A percentile compares a stretch with the other conserved stretches of the same genome.
phyloP scores from a whole-genome alignment of 1,139 yeast genomes.

The Sugiyamaella novakii region DNA sequence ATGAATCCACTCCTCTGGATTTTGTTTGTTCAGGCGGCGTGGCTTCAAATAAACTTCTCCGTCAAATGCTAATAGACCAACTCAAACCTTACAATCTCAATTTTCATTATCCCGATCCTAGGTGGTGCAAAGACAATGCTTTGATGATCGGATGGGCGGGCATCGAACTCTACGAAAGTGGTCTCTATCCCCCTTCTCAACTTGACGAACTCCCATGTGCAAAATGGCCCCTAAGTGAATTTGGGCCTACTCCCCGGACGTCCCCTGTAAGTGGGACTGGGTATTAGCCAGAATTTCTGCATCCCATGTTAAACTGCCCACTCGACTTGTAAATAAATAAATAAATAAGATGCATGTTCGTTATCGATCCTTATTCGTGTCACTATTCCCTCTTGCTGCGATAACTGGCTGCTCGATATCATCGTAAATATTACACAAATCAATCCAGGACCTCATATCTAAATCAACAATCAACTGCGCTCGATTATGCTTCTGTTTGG shows the following conservation, averaged over 20 bases:
- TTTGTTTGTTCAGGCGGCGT: slow-evolving; percentile 94
- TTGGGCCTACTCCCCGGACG: too few species aligned
- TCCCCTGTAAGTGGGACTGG: too few species aligned
- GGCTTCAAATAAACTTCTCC: slow-evolving; percentile 67
- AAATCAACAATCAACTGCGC: slow-evolving; percentile 70
- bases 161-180: slow-evolving; percentile 69
- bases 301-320: too few species aligned
- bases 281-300: too few species aligned
- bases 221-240: slow-evolving; percentile 27
- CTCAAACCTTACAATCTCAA: slow-evolving; percentile 25
- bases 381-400: slow-evolving; percentile 20
- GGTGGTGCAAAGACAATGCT: slow-evolving; percentile 91
- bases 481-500: neutral
- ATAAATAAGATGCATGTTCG: too few species aligned
- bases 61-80: slow-evolving; percentile 50
- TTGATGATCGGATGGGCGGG: slow-evolving; percentile 99
- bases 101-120: slow-evolving; percentile 67
- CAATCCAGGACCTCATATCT: slow-evolving; percentile 65
- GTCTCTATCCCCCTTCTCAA: slow-evolving; percentile 48
- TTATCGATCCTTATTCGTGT: slow-evolving; percentile 10
- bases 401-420: slow-evolving; percentile 30
- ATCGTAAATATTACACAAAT: slow-evolving; percentile 39
- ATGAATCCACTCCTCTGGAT: slow-evolving; percentile 3
- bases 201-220: slow-evolving; percentile 38
- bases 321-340: too few species aligned